A percentile compares a stretch with the other conserved stretches of the same genome.
Conservation (phyloP, 2,329 filamentous ascomycete species). For the Diplodia corticola region DNA sequence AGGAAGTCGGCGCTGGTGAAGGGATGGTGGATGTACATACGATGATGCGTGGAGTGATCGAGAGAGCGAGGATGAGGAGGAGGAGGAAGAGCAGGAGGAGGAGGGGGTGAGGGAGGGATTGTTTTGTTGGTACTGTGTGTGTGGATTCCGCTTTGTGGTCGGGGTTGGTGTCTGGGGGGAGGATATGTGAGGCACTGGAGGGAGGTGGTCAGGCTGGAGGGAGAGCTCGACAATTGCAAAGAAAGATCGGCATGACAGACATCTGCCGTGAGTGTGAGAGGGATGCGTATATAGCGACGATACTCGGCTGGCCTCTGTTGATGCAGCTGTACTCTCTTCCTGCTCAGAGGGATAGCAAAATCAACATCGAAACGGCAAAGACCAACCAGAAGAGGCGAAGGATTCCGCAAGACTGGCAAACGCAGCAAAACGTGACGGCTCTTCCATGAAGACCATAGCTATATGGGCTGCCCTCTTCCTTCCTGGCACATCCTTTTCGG, state of each 20-base stretch:
- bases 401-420: conserved; percentile 23
- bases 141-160: too few relatives aligned
- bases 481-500: conserved; percentile 44
- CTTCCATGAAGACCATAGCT: conserved; percentile 43
- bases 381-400: neutral
- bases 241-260: neutral
- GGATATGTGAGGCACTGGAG: too few relatives aligned
- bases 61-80: too few relatives aligned
- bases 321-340: neutral
- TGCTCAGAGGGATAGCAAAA: neutral
- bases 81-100: too few relatives aligned
- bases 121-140: too few relatives aligned
- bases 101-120: too few relatives aligned
- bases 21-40: neutral
- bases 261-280: neutral
- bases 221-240: rapidly evolving
- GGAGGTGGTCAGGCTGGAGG: too few relatives aligned
- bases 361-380: neutral
- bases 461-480: conserved; percentile 45
- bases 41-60: too few relatives aligned
- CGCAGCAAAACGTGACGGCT: conserved; percentile 34
- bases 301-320: neutral
- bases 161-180: too few relatives aligned
- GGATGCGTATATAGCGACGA: neutral
- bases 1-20: neutral